Evolutionary conservation across 768 basidiomycete species (phyloP).

Genomic region (Psilocybe subaeruginosa): DNA sequence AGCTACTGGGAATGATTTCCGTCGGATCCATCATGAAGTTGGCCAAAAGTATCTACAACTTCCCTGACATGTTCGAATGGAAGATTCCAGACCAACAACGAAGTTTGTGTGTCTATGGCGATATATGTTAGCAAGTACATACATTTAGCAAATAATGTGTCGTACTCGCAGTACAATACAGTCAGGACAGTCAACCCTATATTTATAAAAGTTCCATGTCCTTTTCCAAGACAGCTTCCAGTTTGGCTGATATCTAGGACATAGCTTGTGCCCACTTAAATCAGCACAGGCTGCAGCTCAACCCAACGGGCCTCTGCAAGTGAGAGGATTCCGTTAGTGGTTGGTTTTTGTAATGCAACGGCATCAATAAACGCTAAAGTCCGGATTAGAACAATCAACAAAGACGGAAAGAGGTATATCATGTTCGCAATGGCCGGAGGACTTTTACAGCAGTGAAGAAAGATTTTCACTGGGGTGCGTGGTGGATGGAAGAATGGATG

Average conservation of each 20-base stretch:
- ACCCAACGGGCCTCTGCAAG: background rate
- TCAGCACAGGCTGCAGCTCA: conserved; percentile 3
- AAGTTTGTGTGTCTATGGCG: background rate
- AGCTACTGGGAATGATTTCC: conserved; percentile 18
- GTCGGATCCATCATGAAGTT: conserved; percentile 20
- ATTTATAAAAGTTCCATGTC: background rate
- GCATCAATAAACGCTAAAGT: no score
- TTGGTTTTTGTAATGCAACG: background rate
- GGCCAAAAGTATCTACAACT: conserved; percentile 21
- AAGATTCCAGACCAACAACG: conserved; percentile 9
- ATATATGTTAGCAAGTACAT: background rate
- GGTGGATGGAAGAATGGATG: no score
- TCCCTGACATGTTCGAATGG: conserved; percentile 26
- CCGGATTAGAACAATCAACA: no score
- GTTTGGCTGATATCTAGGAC: conserved; percentile 8
- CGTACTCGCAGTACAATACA: background rate
- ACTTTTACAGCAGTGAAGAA: no score
- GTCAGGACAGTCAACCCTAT: background rate
- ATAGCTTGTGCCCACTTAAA: conserved; percentile 8
- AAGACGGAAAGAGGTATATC: no score
- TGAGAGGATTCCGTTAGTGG: no score
- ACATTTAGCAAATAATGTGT: background rate
- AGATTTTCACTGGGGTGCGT: no score
- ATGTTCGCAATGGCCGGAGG: no score
- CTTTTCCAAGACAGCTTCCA: conserved; percentile 12